phyloP scores from a whole-genome alignment of 2,329 filamentous ascomycete species.

The Ophiostoma tasmaniense region DNA sequence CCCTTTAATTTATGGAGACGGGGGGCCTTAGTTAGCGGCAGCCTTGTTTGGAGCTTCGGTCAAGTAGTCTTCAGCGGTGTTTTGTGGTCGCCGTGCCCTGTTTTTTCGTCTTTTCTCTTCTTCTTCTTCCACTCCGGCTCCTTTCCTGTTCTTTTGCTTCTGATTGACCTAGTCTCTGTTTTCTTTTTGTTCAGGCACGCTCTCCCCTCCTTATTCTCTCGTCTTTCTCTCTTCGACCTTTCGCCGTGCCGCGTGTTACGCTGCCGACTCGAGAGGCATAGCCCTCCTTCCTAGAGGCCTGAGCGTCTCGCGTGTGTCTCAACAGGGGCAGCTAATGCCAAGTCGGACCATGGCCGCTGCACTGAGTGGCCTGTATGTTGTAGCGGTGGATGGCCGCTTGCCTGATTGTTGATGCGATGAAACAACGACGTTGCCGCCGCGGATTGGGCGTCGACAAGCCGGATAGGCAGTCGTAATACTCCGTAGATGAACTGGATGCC shows the following conservation, averaged over 20 bases:
- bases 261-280: not conserved
- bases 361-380: not conserved
- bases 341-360: not conserved
- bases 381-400: not conserved
- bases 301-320: conserved; percentile 14
- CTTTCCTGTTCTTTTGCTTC: not conserved
- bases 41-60: conserved; percentile 8
- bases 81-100: not conserved
- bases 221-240: not conserved
- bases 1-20: conserved; percentile 14
- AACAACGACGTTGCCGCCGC: not conserved
- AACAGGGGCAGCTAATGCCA: conserved; percentile 1
- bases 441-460: not conserved
- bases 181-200: not conserved
- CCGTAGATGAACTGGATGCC: not conserved
- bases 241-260: not conserved
- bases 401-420: not conserved
- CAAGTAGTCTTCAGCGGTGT: not conserved
- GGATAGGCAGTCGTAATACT: not conserved
- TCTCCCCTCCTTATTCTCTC: not conserved
- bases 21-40: conserved; percentile 5
- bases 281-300: not conserved
- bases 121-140: not conserved
- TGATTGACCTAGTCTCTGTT: too few species aligned
- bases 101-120: not conserved